phyloP scores from a whole-genome alignment of 129 eudicot species.

The Pseudognaphalium luteoalbum region DNA sequence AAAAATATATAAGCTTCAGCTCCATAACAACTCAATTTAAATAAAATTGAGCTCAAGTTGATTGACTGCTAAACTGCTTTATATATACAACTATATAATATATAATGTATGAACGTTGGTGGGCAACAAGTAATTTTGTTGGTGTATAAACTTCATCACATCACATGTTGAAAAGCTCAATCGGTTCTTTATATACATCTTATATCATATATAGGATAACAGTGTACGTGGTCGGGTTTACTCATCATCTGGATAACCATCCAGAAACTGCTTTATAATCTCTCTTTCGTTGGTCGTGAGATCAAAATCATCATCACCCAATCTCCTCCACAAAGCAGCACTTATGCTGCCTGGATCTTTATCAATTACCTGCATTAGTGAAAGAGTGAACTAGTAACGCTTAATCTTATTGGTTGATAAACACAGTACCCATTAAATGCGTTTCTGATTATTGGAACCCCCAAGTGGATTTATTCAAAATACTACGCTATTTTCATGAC shows the following conservation, averaged over 20 bases:
- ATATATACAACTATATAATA: neutral
- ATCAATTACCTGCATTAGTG: constrained; percentile 56
- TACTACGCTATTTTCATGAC: neutral
- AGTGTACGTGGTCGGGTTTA: constrained; percentile 5
- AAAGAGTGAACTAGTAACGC: constrained; percentile 7
- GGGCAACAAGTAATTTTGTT: neutral
- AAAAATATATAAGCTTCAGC: no score
- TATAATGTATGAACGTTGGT: neutral
- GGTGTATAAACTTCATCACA: neutral
- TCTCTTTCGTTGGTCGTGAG: constrained; percentile 64
- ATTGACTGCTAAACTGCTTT: neutral
- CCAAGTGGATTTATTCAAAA: neutral
- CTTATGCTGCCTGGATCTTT: constrained; percentile 54
- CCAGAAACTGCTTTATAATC: constrained; percentile 62
- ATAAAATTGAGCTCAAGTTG: neutral
- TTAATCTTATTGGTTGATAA: constrained; percentile 1
- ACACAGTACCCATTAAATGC: neutral
- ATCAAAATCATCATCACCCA: constrained; percentile 66
- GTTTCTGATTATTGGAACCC: neutral
- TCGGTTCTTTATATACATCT: neutral
- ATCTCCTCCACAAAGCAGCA: constrained; percentile 59
- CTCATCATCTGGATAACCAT: constrained; percentile 56
- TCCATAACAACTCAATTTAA: no score
- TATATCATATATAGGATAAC: neutral
- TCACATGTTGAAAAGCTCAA: neutral